Evolutionary conservation across 129 eudicot species (phyloP).

Genomic region (Pulicaria dysenterica): DNA sequence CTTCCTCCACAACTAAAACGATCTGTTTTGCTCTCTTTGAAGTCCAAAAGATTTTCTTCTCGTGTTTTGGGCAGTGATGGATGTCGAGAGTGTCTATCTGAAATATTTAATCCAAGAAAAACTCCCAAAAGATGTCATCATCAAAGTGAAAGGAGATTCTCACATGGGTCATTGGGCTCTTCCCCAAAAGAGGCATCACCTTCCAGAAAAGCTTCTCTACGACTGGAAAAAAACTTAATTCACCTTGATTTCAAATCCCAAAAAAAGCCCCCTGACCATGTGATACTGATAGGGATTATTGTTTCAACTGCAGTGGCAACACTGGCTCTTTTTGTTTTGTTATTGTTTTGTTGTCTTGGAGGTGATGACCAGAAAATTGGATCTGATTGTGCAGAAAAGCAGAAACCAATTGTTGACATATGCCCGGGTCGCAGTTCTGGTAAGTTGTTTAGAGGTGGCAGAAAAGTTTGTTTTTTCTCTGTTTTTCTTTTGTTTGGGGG

Average conservation of each 20-base stretch:
- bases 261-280: conserved; percentile 30
- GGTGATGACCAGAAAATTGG: conserved; percentile 16
- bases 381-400: conserved; percentile 39
- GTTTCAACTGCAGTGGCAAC: conserved; percentile 48
- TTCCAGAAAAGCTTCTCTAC: background rate
- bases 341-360: conserved; percentile 46
- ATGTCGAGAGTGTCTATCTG: conserved; percentile 27
- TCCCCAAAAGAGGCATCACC: conserved; percentile 24
- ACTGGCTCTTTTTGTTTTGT: conserved; percentile 35
- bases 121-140: background rate
- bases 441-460: conserved; percentile 10
- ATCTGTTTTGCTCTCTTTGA: conserved; percentile 43
- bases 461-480: too few relatives aligned
- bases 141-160: background rate
- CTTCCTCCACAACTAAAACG: conserved; percentile 41
- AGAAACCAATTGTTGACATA: conserved; percentile 48
- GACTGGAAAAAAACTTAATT: conserved; percentile 4
- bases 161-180: conserved; percentile 19
- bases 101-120: conserved; percentile 19
- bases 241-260: conserved; percentile 14
- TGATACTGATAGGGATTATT: conserved; percentile 33
- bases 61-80: conserved; percentile 21
- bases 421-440: conserved; percentile 39
- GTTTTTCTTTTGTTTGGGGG: too few relatives aligned
- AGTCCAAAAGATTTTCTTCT: conserved; percentile 31